Percentiles rank a stretch among this genome's conserved stretches.
Evolutionary conservation across 345 rosid genomes (phyloP).

Genomic region (Citrus unshiu): DNA sequence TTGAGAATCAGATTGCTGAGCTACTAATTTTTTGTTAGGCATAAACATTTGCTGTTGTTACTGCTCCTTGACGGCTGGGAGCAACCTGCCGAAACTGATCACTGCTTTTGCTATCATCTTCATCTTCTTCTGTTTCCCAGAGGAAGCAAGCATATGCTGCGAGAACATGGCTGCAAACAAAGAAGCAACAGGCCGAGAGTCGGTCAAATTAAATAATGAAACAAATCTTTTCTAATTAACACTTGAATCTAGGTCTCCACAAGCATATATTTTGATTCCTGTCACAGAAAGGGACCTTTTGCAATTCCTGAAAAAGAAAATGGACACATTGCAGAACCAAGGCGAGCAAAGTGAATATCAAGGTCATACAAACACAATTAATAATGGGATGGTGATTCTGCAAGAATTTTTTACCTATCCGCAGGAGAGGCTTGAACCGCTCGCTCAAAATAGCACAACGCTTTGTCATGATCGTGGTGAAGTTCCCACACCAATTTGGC

Average conservation of each 20-base stretch:
- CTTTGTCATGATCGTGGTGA: constrained; percentile 51
- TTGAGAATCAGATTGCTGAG: not conserved
- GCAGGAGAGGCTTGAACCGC: constrained; percentile 60
- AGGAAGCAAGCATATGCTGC: constrained; percentile 78
- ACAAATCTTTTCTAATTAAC: not conserved
- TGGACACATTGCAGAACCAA: not conserved
- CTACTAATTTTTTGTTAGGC: not conserved
- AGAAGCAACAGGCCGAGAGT: not conserved
- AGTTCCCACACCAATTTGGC: constrained; percentile 71
- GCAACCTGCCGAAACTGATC: constrained; percentile 16
- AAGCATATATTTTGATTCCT: no score
- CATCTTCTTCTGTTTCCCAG: constrained; percentile 53
- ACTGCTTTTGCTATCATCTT: not conserved
- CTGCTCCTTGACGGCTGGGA: not conserved
- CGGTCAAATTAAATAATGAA: not conserved
- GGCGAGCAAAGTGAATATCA: not conserved
- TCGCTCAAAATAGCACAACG: constrained; percentile 52
- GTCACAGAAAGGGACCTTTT: no score
- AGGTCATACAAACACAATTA: no score
- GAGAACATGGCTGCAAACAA: constrained; percentile 46
- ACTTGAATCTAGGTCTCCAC: no score
- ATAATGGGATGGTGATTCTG: not conserved
- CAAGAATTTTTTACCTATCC: constrained; percentile 45
- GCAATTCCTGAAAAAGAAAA: not conserved
- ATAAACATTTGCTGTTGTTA: constrained; percentile 9